A percentile compares a stretch with the other conserved stretches of the same genome.
Conservation (phyloP, 2,329 filamentous ascomycete genomes). For the Ophiocordyceps camponoti-saundersi region DNA sequence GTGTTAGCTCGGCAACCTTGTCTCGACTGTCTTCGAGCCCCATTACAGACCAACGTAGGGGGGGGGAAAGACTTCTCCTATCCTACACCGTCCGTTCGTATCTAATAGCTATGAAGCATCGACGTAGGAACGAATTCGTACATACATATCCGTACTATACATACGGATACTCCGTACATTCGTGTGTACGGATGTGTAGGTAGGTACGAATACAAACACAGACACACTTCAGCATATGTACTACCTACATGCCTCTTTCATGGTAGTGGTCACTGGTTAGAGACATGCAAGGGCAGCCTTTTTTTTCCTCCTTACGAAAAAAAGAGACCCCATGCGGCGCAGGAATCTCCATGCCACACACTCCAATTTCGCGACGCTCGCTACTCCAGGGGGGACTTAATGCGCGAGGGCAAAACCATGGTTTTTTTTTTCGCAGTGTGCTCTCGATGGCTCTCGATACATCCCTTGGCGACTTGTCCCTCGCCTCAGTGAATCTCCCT, state of each 20-base stretch:
- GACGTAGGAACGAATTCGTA: not conserved
- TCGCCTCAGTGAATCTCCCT: not conserved
- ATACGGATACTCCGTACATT: too few relatives aligned
- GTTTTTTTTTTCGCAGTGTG: too few relatives aligned
- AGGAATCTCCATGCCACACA: not conserved
- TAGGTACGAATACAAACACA: too few relatives aligned
- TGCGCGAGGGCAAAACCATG: not conserved
- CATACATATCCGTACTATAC: too few relatives aligned
- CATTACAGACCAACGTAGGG: not conserved
- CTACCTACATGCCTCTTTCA: not conserved
- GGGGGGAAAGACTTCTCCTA: not conserved
- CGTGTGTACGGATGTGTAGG: too few relatives aligned
- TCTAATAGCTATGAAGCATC: too few relatives aligned
- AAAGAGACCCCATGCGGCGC: not conserved
- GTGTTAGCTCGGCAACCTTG: not conserved
- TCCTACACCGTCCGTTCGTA: not conserved
- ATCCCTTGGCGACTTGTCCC: not conserved
- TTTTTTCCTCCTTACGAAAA: too few relatives aligned
- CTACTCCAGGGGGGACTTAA: not conserved
- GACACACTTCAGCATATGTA: too few relatives aligned
- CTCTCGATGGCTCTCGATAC: not conserved
- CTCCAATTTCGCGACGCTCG: not conserved
- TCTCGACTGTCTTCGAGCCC: not conserved
- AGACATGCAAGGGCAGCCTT: constrained; percentile 1
- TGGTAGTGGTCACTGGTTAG: not conserved